These are phyloP conservation scores for Rhizopus stolonifer DNA, from an alignment of 371 early-diverging fungal genomes.

Conservation along the genomic window DNA sequence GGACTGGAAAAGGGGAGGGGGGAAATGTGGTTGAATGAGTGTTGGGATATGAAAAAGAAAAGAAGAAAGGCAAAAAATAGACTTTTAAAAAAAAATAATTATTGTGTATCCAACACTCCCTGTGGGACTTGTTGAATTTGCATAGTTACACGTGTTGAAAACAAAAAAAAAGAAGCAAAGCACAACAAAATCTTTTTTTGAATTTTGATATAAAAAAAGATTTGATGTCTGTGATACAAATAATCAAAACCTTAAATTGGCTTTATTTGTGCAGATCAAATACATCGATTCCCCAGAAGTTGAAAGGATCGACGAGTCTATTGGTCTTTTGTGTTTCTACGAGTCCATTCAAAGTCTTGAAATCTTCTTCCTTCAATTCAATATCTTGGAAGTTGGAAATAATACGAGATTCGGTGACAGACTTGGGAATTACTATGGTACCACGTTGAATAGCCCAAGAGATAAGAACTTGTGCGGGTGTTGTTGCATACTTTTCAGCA, in stretches of 20 bases:
- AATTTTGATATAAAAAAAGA: neutral
- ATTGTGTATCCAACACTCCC: conserved; percentile 5
- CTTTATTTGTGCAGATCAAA: conserved; percentile 24
- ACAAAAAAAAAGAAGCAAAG: neutral
- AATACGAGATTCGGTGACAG: conserved; percentile 37
- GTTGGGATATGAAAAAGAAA: neutral
- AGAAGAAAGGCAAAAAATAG: neutral
- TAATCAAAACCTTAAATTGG: too few species aligned
- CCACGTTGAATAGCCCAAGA: conserved; percentile 71
- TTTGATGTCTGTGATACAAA: too few species aligned
- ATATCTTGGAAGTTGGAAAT: conserved; percentile 29
- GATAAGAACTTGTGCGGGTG: conserved; percentile 72
- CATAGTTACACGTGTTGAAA: conserved; percentile 4
- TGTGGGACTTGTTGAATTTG: conserved; percentile 7
- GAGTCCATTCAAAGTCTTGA: conserved; percentile 12
- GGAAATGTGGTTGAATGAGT: neutral
- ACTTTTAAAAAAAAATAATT: conserved; percentile 2
- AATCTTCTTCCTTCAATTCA: conserved; percentile 17
- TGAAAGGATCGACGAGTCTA: conserved; percentile 23
- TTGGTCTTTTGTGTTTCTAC: conserved; percentile 5
- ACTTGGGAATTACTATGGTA: conserved; percentile 50
- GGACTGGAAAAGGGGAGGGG: neutral
- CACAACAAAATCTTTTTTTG: too few species aligned
- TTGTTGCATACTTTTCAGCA: conserved; percentile 59
- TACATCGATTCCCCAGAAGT: conserved; percentile 34